phyloP scores from a whole-genome alignment of 2,329 filamentous ascomycete genomes.

The Ceratocystis papillata region DNA sequence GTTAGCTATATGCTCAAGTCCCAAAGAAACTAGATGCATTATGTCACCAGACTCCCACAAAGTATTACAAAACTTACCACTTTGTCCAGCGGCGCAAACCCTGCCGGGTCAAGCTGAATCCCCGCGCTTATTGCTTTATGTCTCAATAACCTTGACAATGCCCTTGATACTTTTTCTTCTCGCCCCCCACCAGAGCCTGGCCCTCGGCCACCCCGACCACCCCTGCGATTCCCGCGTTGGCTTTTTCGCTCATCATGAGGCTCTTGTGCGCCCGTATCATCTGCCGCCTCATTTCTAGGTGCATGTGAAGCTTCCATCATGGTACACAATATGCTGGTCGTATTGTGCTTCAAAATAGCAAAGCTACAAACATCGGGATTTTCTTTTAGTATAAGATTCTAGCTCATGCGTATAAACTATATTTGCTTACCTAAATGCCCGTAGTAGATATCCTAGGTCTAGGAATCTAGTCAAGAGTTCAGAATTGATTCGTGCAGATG shows the following conservation, averaged over 20 bases:
- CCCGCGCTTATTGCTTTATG: slow-evolving; percentile 49
- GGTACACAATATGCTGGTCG: not conserved
- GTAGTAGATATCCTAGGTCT: too few species aligned
- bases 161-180: slow-evolving; percentile 43
- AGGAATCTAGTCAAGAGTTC: too few species aligned
- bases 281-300: not conserved
- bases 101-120: slow-evolving; percentile 47
- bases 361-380: not conserved
- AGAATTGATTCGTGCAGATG: too few species aligned
- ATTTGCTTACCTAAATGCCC: too few species aligned
- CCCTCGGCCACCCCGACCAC: slow-evolving; percentile 30
- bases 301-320: not conserved
- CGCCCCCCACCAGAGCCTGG: slow-evolving; percentile 31
- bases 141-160: slow-evolving; percentile 44
- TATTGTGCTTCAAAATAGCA: too few species aligned
- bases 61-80: slow-evolving; percentile 41
- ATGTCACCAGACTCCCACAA: not conserved
- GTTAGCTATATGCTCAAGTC: not conserved
- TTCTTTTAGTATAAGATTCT: not conserved
- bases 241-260: slow-evolving; percentile 11
- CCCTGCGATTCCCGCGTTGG: slow-evolving; percentile 29
- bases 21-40: too few species aligned
- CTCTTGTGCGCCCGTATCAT: not conserved
- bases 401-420: too few species aligned
- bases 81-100: slow-evolving; percentile 46